Percentiles rank a stretch among this genome's conserved stretches.
phyloP scores from a whole-genome alignment of 2,329 filamentous ascomycete species.

The Chrysosporium queenslandicum region DNA sequence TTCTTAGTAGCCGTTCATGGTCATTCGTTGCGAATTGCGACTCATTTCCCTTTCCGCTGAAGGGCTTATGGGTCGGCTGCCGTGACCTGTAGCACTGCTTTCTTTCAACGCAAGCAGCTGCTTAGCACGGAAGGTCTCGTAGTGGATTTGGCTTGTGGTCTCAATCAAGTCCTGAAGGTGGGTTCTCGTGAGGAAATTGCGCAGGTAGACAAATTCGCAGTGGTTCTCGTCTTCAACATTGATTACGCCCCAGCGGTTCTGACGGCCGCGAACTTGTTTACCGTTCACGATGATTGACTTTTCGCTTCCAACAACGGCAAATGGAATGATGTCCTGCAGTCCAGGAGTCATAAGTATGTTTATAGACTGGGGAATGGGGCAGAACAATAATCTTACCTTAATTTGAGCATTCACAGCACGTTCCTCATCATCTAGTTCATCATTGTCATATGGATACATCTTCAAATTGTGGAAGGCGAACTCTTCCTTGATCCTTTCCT shows the following conservation, averaged over 20 bases:
- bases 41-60: conserved; percentile 90
- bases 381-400: too few species aligned
- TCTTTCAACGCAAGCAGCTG: conserved; percentile 96
- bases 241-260: conserved; percentile 99
- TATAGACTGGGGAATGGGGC: too few species aligned
- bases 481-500: conserved; percentile 99
- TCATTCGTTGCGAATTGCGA: conserved; percentile 92
- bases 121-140: conserved; percentile 99
- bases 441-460: conserved; percentile 99
- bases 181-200: conserved; percentile 96
- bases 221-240: conserved; percentile 99
- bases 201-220: conserved; percentile 97
- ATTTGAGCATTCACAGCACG: conserved; percentile 86
- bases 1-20: conserved; percentile 92
- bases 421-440: conserved; percentile 97
- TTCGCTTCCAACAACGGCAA: conserved; percentile 95
- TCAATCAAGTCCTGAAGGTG: conserved; percentile 98
- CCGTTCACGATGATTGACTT: conserved; percentile 96
- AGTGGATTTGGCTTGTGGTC: conserved; percentile 98
- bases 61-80: conserved; percentile 89
- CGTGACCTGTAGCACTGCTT: conserved; percentile 70
- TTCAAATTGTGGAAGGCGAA: conserved; percentile 99
- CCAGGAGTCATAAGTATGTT: not conserved
- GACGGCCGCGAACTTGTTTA: conserved; percentile 92
- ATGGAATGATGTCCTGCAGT: conserved; percentile 75